Percentiles rank a stretch among this genome's conserved stretches.
Evolutionary conservation across 129 eudicot species (phyloP).

Genomic region (Apium graveolens): DNA sequence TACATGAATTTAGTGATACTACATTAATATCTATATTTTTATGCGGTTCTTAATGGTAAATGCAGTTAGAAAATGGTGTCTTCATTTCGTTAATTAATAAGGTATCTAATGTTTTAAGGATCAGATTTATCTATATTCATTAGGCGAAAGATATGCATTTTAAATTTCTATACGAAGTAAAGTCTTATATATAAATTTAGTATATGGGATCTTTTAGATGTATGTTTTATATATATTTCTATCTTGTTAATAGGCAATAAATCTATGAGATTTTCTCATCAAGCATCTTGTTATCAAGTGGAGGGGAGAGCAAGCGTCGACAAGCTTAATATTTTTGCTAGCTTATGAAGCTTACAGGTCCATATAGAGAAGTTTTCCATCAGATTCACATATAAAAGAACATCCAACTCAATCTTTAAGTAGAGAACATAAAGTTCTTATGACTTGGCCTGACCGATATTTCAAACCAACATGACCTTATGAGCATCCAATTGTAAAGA

Average conservation of each 20-base stretch:
- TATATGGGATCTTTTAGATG: no score
- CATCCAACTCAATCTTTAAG: conserved; percentile 32
- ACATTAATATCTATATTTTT: no score
- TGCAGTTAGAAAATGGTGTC: no score
- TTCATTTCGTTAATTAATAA: no score
- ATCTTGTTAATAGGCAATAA: conserved; percentile 32
- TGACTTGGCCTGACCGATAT: conserved; percentile 73
- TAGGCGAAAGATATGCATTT: no score
- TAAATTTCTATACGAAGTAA: no score
- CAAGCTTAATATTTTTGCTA: conserved; percentile 52
- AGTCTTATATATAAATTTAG: no score
- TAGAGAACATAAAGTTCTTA: conserved; percentile 51
- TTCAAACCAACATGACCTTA: conserved; percentile 23
- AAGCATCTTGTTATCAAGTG: conserved; percentile 50
- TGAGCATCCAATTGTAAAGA: conserved; percentile 17
- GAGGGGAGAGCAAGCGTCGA: conserved; percentile 76
- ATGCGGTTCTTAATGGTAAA: no score
- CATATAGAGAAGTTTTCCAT: conserved; percentile 54
- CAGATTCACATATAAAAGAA: conserved; percentile 36
- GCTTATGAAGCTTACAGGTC: conserved; percentile 32
- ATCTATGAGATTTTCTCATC: conserved; percentile 46
- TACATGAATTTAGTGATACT: no score
- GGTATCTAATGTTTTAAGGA: no score
- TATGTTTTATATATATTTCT: no score
- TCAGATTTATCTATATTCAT: no score